A percentile compares a stretch with the other conserved stretches of the same genome.
Evolutionary conservation across 2,329 filamentous ascomycete species (phyloP).

Genomic region (Neoarthrinium moseri): DNA sequence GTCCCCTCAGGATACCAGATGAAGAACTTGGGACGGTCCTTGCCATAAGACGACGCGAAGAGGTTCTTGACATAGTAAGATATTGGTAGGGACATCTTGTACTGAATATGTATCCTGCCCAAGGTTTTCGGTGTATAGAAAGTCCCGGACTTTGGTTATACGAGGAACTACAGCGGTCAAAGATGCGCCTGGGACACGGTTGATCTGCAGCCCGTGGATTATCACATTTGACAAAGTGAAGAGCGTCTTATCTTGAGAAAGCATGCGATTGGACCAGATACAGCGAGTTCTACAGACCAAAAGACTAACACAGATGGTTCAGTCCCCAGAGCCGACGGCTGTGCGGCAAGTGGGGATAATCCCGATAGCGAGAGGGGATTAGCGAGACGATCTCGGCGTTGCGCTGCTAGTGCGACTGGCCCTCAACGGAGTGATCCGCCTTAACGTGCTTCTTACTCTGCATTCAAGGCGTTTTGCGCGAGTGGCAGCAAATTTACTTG

Average conservation of each 20-base stretch:
- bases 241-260: background rate
- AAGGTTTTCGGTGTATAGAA: too few species aligned
- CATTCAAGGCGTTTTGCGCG: too few species aligned
- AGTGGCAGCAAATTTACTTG: too few species aligned
- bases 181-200: too few species aligned
- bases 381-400: background rate
- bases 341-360: background rate
- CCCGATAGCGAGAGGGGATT: background rate
- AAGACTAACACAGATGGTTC: background rate
- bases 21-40: conserved; percentile 21
- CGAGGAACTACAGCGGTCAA: too few species aligned
- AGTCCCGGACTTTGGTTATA: too few species aligned
- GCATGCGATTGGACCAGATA: background rate
- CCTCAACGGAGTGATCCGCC: too few species aligned
- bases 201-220: background rate
- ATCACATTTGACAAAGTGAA: background rate
- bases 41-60: conserved; percentile 27
- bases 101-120: too few species aligned
- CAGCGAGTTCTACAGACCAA: background rate
- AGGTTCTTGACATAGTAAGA: conserved; percentile 19
- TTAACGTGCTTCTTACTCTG: too few species aligned
- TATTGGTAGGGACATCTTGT: conserved; percentile 13
- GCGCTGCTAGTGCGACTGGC: too few species aligned
- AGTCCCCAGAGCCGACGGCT: background rate
- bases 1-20: conserved; percentile 25